Evolutionary conservation across 257 asterid genomes (phyloP).

Genomic region (Nicotiana obtusifolia): DNA sequence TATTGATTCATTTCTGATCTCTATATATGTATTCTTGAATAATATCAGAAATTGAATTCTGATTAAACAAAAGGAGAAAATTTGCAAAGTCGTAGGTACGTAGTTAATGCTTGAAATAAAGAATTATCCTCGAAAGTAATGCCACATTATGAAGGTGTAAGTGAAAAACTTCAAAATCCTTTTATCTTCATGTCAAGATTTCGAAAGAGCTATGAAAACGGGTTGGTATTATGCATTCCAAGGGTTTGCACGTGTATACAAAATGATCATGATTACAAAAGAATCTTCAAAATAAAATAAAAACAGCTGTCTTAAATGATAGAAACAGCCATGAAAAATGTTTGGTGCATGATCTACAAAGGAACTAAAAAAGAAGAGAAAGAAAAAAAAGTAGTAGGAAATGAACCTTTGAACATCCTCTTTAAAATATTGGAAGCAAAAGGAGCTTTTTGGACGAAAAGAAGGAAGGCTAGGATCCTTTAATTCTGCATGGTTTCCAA

Average conservation of each 20-base stretch:
- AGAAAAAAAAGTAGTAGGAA: conserved; percentile 10
- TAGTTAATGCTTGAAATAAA: not conserved
- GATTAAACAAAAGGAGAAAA: too few species aligned
- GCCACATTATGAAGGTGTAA: not conserved
- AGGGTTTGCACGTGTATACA: conserved; percentile 17
- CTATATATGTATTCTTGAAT: not conserved
- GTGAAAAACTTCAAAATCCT: not conserved
- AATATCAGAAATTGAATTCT: too few species aligned
- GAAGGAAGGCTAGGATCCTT: conserved; percentile 25
- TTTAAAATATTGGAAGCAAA: conserved; percentile 29
- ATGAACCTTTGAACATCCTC: conserved; percentile 14
- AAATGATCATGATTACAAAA: not conserved
- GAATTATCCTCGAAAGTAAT: not conserved
- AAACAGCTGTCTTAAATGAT: conserved; percentile 13
- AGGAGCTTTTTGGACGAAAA: conserved; percentile 44
- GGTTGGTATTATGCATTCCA: conserved; percentile 2
- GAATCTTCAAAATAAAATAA: not conserved
- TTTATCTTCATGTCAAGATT: not conserved
- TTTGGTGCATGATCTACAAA: conserved; percentile 19
- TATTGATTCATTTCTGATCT: not conserved
- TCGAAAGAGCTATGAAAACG: not conserved
- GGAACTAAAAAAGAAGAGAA: conserved; percentile 1
- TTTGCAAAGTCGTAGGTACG: too few species aligned
- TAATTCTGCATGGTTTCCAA: conserved; percentile 83
- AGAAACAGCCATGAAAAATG: conserved; percentile 9